Evolutionary conservation across 805 yeast genomes (phyloP), one percentile per base, ranked within the genome.

Genomic region (Myxozyma neglecta): DNA sequence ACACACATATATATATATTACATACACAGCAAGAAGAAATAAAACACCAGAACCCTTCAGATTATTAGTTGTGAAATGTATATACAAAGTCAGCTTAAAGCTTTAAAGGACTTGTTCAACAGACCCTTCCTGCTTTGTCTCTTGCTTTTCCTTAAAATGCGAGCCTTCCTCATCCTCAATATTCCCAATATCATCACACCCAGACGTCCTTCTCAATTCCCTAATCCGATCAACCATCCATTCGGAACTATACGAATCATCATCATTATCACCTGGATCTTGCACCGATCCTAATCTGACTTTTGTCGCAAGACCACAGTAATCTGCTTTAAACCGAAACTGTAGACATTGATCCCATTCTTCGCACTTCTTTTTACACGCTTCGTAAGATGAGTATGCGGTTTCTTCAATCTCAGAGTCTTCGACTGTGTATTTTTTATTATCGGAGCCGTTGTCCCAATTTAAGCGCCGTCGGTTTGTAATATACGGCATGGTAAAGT

Each of bases 171-270:
- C 65, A 8, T 37, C 43, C 32, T 43, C 39, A 40, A 8, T 8
- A 2, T 48, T 52, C 18, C 48, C 53, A 14, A 57, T 29, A 18
- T 14, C 18, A 13, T 72, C 76, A 56, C 76, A 73, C 14, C 34
- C 29, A 13, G 60, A 36, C 3, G 43, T 50, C 13, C 50, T 46
- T 18, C 77, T 67, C 56, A 65, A 37, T n/a, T 46, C 57, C 1
- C 73, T 64, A 47, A 75, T 74, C 16, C 74, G 65, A 36, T 75
- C 77, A 10, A 73, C 47, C 54, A 61, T 64, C 74, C 74, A 75
- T 3, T 74, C 77, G 6, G 66, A 63, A 2, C 75, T 67, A 14
- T 59, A 64, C 3, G 69, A 56, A 7, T 60, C 57, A n/a, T 60
- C 67, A 35, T 60, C 62, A 39, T 61, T 52, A 16, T 18, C 32